Conservation (phyloP, 768 basidiomycete genomes). For the Amanita fuliginea region DNA sequence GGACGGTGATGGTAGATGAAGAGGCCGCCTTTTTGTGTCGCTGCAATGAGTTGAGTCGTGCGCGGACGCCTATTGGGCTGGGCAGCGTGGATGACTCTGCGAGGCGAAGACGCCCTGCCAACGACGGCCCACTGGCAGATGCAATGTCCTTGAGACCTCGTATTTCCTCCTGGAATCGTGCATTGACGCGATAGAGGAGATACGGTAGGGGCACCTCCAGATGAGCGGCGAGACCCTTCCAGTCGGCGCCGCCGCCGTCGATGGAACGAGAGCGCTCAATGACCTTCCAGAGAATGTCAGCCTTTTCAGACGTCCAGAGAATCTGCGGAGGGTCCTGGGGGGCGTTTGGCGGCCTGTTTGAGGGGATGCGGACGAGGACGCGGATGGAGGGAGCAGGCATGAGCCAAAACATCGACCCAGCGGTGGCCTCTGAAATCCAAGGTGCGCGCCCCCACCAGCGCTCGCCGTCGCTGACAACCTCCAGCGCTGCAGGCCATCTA, state of each 20-base stretch:
- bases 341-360: slow-evolving; percentile 64
- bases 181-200: slow-evolving; percentile 74
- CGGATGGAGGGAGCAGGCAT: slow-evolving; percentile 34
- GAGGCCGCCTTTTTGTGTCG: slow-evolving; percentile 47
- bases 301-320: slow-evolving; percentile 79
- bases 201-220: slow-evolving; percentile 78
- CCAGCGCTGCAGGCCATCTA: slow-evolving; percentile 78
- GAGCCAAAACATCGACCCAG: background rate
- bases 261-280: slow-evolving; percentile 68
- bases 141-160: slow-evolving; percentile 63
- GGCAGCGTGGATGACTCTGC: slow-evolving; percentile 26
- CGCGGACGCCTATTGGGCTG: slow-evolving; percentile 56
- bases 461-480: slow-evolving; percentile 1
- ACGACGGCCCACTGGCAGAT: slow-evolving; percentile 20
- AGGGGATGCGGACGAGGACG: slow-evolving; percentile 72
- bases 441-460: slow-evolving; percentile 15
- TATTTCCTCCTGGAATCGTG: slow-evolving; percentile 77
- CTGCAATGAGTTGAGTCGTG: slow-evolving; percentile 56
- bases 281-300: slow-evolving; percentile 79
- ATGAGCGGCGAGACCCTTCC: slow-evolving; percentile 76
- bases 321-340: slow-evolving; percentile 67
- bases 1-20: slow-evolving; percentile 66
- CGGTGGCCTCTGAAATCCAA: slow-evolving; percentile 35
- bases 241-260: slow-evolving; percentile 69
- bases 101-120: slow-evolving; percentile 19